These are phyloP conservation scores for Penicillium vulpinum DNA, from an alignment of 2,329 filamentous ascomycete species.

Conservation along the genomic window DNA sequence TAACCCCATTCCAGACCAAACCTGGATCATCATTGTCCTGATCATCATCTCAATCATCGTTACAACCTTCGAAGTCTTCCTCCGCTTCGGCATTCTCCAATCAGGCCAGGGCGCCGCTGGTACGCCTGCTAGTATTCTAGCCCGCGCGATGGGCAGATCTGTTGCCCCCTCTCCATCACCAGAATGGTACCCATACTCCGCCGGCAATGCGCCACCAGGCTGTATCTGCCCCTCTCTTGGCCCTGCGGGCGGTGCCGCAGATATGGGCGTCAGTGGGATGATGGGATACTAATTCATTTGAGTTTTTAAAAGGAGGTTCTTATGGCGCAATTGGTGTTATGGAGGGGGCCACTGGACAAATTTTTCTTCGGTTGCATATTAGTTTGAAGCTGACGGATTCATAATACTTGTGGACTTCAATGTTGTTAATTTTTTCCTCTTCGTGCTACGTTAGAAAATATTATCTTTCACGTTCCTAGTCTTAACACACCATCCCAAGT, in stretches of 20 bases:
- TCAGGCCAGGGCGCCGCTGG: constrained; percentile 25
- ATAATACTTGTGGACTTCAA: background rate
- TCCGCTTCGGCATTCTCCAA: constrained; percentile 76
- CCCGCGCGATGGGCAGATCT: constrained; percentile 23
- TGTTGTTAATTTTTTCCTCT: background rate
- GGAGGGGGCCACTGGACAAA: background rate
- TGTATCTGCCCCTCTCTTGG: constrained; percentile 24
- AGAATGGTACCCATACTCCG: constrained; percentile 14
- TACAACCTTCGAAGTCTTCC: constrained; percentile 82
- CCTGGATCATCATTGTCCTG: constrained; percentile 96
- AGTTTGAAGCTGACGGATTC: background rate
- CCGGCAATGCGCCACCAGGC: constrained; percentile 16
- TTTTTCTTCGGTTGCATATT: background rate
- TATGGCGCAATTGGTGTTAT: constrained; percentile 3
- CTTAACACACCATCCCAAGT: background rate
- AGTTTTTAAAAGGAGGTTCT: background rate
- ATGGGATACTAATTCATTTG: constrained; percentile 5
- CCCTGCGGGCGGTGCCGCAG: constrained; percentile 2
- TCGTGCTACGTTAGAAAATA: background rate
- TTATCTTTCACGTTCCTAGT: background rate
- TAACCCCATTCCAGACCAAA: constrained; percentile 59
- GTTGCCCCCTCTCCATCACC: constrained; percentile 13
- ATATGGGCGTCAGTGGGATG: constrained; percentile 14
- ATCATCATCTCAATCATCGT: constrained; percentile 90
- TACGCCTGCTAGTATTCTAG: constrained; percentile 17